phyloP scores from a whole-genome alignment of 2,329 filamentous ascomycete species.

The Trichophyton schoenleinii region DNA sequence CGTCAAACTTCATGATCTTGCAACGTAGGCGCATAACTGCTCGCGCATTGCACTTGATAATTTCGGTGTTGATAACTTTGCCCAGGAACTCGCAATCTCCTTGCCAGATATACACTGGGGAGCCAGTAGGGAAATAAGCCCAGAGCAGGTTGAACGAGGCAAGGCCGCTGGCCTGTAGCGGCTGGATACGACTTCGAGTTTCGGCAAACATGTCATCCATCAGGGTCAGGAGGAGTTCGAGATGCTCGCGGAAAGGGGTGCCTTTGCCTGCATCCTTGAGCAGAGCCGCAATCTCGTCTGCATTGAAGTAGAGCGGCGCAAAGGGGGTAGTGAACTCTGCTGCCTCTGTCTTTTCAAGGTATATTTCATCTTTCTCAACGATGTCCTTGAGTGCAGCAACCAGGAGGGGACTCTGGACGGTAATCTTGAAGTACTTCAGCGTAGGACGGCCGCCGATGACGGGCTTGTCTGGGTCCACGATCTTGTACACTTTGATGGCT shows the following conservation, averaged over 20 bases:
- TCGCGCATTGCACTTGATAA: neutral
- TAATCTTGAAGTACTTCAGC: conserved; percentile 32
- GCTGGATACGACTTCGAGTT: conserved; percentile 26
- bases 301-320: conserved; percentile 4
- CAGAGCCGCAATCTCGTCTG: neutral
- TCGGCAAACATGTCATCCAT: conserved; percentile 35
- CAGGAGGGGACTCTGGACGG: conserved; percentile 34
- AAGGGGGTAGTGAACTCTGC: neutral
- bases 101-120: conserved; percentile 29
- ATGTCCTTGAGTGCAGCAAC: conserved; percentile 34
- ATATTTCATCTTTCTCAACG: conserved; percentile 30
- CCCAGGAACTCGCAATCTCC: conserved; percentile 32
- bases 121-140: conserved; percentile 34
- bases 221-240: conserved; percentile 32
- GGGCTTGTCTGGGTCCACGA: conserved; percentile 11
- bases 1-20: conserved; percentile 1
- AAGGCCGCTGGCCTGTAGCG: conserved; percentile 28
- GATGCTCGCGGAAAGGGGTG: conserved; percentile 23
- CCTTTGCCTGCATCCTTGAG: neutral
- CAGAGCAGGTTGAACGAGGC: conserved; percentile 34
- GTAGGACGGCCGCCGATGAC: conserved; percentile 28
- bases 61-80: conserved; percentile 25
- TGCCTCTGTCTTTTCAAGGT: neutral
- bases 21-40: neutral
- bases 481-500: neutral